phyloP scores from a whole-genome alignment of 768 basidiomycete species.

The Leccinum broughii region DNA sequence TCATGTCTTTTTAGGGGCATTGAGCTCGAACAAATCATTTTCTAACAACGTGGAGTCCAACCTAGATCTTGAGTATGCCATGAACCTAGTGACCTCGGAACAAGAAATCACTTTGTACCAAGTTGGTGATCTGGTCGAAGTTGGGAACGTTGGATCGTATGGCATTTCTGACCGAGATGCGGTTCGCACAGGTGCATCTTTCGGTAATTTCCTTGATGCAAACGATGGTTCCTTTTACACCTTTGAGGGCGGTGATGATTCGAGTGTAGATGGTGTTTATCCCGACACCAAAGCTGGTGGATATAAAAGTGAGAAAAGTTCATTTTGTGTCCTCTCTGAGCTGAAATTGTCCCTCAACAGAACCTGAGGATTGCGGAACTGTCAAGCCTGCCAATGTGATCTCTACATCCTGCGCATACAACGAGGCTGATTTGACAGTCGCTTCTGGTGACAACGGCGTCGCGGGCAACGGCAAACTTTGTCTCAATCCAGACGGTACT shows the following conservation, averaged over 20 bases:
- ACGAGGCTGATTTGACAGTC: constrained; percentile 38
- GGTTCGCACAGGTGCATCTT: constrained; percentile 36
- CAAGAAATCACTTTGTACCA: constrained; percentile 42
- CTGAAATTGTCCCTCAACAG: constrained; percentile 14
- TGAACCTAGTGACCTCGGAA: constrained; percentile 43
- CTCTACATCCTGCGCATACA: constrained; percentile 40
- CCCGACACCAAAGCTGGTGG: constrained; percentile 42
- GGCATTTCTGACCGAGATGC: constrained; percentile 5
- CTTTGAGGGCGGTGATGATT: constrained; percentile 48
- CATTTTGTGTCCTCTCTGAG: not conserved
- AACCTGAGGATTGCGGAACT: constrained; percentile 35
- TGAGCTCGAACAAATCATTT: constrained; percentile 42
- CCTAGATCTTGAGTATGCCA: constrained; percentile 70
- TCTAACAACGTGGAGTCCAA: constrained; percentile 23
- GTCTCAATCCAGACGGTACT: constrained; percentile 42
- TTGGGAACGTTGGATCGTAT: constrained; percentile 16
- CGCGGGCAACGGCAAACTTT: constrained; percentile 36
- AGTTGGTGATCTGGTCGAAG: constrained; percentile 39
- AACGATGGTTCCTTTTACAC: constrained; percentile 44
- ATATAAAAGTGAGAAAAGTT: constrained; percentile 34
- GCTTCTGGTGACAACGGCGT: constrained; percentile 42
- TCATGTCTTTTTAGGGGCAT: constrained; percentile 39
- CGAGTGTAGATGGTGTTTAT: constrained; percentile 39
- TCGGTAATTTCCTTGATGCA: constrained; percentile 48
- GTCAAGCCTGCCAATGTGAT: constrained; percentile 42